These are phyloP conservation scores for Alternaria sp. DNA, from an alignment of 2,329 filamentous ascomycete genomes.

Conservation along the genomic window DNA sequence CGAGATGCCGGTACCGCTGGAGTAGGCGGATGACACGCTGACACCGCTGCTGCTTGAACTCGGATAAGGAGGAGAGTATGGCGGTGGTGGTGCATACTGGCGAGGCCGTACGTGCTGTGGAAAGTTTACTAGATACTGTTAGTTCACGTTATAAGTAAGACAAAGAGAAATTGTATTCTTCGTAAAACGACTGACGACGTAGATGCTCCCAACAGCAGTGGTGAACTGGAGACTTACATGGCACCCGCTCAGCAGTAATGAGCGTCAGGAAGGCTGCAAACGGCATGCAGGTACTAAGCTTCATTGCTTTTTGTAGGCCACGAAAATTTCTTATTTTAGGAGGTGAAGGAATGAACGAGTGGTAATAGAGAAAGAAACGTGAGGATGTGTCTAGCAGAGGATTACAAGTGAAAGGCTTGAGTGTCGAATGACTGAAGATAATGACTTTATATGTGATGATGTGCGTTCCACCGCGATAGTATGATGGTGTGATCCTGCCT, in stretches of 20 bases:
- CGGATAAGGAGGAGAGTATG: conserved; percentile 22
- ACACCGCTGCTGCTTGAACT: conserved; percentile 15
- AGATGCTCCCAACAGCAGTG: background rate
- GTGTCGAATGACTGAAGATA: background rate
- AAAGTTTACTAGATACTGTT: conserved; percentile 23
- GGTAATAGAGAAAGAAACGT: conserved; percentile 26
- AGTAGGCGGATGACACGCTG: conserved; percentile 10
- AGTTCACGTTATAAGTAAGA: background rate
- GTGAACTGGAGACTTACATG: conserved; percentile 23
- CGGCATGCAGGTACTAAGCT: conserved; percentile 25
- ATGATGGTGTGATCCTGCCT: conserved; percentile 11
- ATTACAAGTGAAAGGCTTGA: conserved; percentile 15
- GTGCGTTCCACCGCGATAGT: conserved; percentile 9
- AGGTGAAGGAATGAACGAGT: conserved; percentile 5
- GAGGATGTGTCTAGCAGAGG: conserved; percentile 23
- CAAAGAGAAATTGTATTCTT: background rate
- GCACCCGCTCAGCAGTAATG: conserved; percentile 24
- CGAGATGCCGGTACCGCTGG: conserved; percentile 14
- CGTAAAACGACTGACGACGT: background rate
- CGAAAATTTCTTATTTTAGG: background rate
- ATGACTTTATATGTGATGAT: conserved; percentile 28
- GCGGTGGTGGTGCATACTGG: conserved; percentile 31
- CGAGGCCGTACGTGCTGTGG: conserved; percentile 29
- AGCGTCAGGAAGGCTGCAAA: conserved; percentile 22
- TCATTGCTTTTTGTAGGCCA: conserved; percentile 28